Evolutionary conservation across 176 grass and related monocot genomes (phyloP), one percentile per base, ranked within the genome.

Genomic region (Juncus effusus): DNA sequence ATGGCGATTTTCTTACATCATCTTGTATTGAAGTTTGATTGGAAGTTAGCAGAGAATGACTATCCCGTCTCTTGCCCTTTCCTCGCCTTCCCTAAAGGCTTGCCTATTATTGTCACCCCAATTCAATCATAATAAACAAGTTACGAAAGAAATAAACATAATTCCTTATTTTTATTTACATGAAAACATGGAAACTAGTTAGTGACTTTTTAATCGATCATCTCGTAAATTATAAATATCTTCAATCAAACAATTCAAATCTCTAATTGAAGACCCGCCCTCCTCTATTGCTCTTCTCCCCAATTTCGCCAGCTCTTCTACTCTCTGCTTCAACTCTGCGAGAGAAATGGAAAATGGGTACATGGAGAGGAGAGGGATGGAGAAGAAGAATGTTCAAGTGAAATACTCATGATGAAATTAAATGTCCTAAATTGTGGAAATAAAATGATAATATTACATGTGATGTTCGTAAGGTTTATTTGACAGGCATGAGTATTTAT

Each of bases 1-100:
- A 85, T 95, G 9, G 90, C 90, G 37, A 13, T 95, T 36, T 95
- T 95, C 79, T 3, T 95, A 75, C 90, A 95, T 74, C 86, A 95
- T 61, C 82, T 89, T 4, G 85, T 89, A 64, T 80, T 95, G 42
- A 89, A 76, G 51, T 95, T 89, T 62, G 61, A 77, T 45, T 95
- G 90, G 90, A 83, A 95, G 82, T 64, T 89, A 4, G 82, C 77
- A 5, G 90, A 89, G 67, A 62, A 77, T 12, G 90, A 95, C 54
- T 83, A 95, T 15, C 79, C 90, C 1, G 71, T 95, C 51, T 82
- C 84, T n/a, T 81, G 62, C 79, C 90, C 90, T 16, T 95, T 95
- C 54, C 69, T 95, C 9, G 90, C 85, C 68, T 95, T 95, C 74
- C 76, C 70, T 54, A 89, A 83, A 61, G 90, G 86, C 12, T 77